Conservation (phyloP, 2,329 filamentous ascomycete genomes). For the Metarhizium guizhouense region DNA sequence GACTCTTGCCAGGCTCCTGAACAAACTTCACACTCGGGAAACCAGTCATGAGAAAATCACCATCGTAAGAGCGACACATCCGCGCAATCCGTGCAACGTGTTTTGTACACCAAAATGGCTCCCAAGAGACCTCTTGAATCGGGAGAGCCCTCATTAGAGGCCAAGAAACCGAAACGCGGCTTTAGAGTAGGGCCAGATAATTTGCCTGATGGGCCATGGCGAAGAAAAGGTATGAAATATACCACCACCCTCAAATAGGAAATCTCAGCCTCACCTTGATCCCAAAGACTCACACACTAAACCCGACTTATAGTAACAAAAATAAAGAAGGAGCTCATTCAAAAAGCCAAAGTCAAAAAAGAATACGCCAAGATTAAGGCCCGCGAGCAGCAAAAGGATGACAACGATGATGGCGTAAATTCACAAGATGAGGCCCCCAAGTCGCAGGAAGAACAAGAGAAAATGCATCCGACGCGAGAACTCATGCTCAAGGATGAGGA, state of each 20-base stretch:
- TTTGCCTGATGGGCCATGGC: slow-evolving; percentile 81
- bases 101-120: slow-evolving; percentile 16
- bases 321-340: slow-evolving; percentile 81
- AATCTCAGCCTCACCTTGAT: neutral
- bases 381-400: slow-evolving; percentile 23
- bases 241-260: no score
- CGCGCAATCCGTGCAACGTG: neutral
- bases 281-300: slow-evolving; percentile 1
- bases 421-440: neutral
- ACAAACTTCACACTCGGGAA: neutral
- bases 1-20: neutral
- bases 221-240: slow-evolving; percentile 52
- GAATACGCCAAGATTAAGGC: slow-evolving; percentile 80
- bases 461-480: slow-evolving; percentile 28
- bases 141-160: slow-evolving; percentile 22
- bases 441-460: slow-evolving; percentile 12
- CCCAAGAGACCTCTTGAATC: slow-evolving; percentile 22
- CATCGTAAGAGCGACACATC: neutral
- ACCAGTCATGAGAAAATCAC: neutral
- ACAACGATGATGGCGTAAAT: slow-evolving; percentile 9
- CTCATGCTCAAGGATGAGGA: slow-evolving; percentile 31
- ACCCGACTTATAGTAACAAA: slow-evolving; percentile 55
- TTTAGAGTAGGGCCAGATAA: slow-evolving; percentile 86
- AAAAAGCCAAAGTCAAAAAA: slow-evolving; percentile 90
- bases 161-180: slow-evolving; percentile 54